Evolutionary conservation across 192 early-diverging fungal species (phyloP).

Genomic region (Dissophora ornata): DNA sequence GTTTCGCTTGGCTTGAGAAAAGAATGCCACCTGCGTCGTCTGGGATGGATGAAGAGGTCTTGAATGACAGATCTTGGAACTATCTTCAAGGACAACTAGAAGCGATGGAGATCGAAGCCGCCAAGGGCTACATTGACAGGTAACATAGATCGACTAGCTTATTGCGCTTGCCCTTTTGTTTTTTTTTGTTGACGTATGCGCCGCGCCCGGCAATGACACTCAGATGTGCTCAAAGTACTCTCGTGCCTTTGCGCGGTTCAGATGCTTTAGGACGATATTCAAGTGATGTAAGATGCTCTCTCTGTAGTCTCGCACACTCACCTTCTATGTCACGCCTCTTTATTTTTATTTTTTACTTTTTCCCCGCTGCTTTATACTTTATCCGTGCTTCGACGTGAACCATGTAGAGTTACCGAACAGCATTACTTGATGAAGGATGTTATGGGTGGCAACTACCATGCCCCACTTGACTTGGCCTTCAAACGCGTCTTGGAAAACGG

Average conservation of each 20-base stretch:
- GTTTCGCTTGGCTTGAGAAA: slow-evolving; percentile 45
- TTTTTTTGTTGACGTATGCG: neutral
- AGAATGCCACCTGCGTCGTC: slow-evolving; percentile 5
- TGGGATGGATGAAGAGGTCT: slow-evolving; percentile 3
- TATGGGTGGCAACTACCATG: slow-evolving; percentile 48
- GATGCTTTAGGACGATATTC: no score
- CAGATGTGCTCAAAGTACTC: no score
- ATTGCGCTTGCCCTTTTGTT: neutral
- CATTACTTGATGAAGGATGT: slow-evolving; percentile 53
- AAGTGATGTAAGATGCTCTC: no score
- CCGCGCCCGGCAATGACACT: no score
- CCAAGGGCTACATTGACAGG: slow-evolving; percentile 46
- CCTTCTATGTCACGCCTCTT: no score
- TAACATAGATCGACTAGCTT: neutral
- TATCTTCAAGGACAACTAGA: slow-evolving; percentile 29
- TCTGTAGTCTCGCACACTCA: neutral
- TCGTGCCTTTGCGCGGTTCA: no score
- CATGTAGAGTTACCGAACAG: slow-evolving; percentile 27
- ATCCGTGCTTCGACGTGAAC: no score
- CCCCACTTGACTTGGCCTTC: slow-evolving; percentile 39
- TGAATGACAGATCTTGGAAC: slow-evolving; percentile 4
- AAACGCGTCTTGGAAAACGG: slow-evolving; percentile 42
- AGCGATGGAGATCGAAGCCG: slow-evolving; percentile 38
- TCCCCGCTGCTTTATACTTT: no score
- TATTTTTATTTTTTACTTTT: no score